A percentile compares a stretch with the other conserved stretches of the same genome.
These are phyloP conservation scores for Pythium myriotylum DNA, from an alignment of 352 stramenopile genomes.

Conservation along the genomic window DNA sequence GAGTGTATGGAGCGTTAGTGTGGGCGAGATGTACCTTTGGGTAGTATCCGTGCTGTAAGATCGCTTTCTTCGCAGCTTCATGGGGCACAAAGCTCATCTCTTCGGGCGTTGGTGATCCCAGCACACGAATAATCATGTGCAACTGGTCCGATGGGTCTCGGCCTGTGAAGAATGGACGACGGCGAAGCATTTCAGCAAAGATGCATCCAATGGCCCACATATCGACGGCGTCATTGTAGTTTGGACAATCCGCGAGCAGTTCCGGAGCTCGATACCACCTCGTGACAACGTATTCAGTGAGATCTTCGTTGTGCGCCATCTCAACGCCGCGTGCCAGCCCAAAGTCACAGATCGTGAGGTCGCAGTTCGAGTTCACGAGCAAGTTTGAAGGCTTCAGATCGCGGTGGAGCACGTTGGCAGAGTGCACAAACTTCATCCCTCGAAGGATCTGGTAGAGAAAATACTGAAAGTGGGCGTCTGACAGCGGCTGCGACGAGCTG, in stretches of 20 bases:
- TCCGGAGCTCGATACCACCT: conserved; percentile 96
- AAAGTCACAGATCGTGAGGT: conserved; percentile 93
- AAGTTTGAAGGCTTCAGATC: conserved; percentile 99
- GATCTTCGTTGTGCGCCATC: conserved; percentile 50
- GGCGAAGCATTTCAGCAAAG: conserved; percentile 98
- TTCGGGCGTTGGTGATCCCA: conserved; percentile 94
- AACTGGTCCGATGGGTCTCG: conserved; percentile 83
- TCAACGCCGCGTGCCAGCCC: conserved; percentile 82
- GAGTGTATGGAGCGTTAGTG: too few relatives aligned
- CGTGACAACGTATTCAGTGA: conserved; percentile 93
- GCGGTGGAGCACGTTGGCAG: conserved; percentile 93
- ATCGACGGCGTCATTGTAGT: conserved; percentile 97
- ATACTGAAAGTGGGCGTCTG: conserved; percentile 55
- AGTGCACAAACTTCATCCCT: conserved; percentile 94
- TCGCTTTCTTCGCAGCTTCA: conserved; percentile 82
- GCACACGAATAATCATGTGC: conserved; percentile 84
- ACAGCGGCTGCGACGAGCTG: conserved; percentile 39
- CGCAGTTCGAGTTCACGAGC: conserved; percentile 94
- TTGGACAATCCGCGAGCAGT: conserved; percentile 92
- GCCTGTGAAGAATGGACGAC: conserved; percentile 91
- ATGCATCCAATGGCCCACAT: conserved; percentile 98
- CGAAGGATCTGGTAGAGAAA: conserved; percentile 72
- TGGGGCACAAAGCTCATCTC: conserved; percentile 98
- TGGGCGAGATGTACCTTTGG: too few relatives aligned
- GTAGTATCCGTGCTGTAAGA: conserved; percentile 83